Percentiles rank a stretch among this genome's conserved stretches.
Evolutionary conservation across 2,329 filamentous ascomycete genomes (phyloP).

Genomic region (Xylaria sp.): DNA sequence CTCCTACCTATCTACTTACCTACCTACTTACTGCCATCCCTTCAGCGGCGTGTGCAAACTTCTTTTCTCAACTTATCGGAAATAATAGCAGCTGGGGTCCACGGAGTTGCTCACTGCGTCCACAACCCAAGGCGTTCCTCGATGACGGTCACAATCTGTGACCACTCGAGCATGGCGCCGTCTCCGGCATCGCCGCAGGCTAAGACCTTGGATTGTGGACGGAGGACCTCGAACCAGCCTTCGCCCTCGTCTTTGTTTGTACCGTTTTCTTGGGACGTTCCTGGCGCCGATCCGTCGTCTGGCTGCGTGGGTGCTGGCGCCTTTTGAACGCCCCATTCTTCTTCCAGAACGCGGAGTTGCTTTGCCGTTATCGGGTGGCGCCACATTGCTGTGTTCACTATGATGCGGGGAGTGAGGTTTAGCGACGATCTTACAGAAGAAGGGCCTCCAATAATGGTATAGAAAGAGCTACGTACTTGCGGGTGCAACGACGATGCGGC

Average conservation of each 20-base stretch:
- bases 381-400: conserved; percentile 95
- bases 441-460: background rate
- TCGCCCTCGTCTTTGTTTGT: conserved; percentile 42
- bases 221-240: conserved; percentile 75
- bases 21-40: background rate
- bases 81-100: background rate
- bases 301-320: background rate
- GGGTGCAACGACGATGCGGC: conserved; percentile 78
- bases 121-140: conserved; percentile 59
- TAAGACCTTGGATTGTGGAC: conserved; percentile 78
- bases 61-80: background rate
- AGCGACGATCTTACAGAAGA: background rate
- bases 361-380: conserved; percentile 80
- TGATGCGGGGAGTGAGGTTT: conserved; percentile 43
- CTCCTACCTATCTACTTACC: background rate
- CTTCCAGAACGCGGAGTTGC: conserved; percentile 74
- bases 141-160: conserved; percentile 73
- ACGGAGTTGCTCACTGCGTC: background rate
- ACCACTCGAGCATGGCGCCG: conserved; percentile 87
- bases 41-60: background rate
- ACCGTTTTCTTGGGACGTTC: conserved; percentile 41
- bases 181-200: conserved; percentile 87
- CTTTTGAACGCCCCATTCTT: conserved; percentile 73
- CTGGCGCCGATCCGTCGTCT: background rate
- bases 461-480: conserved; percentile 34